A percentile compares a stretch with the other conserved stretches of the same genome.
Evolutionary conservation across 2,329 filamentous ascomycete species (phyloP).

Genomic region (Fusarium sp.): DNA sequence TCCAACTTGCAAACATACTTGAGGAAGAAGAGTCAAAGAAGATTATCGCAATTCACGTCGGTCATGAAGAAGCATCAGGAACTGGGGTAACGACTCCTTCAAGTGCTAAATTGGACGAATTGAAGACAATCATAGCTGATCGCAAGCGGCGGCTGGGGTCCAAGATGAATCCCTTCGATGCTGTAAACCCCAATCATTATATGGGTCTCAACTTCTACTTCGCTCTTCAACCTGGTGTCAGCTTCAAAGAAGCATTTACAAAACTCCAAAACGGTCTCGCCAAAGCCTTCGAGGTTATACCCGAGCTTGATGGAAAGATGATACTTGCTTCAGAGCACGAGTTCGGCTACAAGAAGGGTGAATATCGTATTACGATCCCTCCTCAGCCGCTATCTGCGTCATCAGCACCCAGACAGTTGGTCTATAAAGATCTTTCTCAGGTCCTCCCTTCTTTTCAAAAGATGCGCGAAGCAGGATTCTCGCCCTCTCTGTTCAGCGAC

Average conservation of each 20-base stretch:
- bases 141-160: constrained; percentile 6
- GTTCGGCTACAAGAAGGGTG: constrained; percentile 11
- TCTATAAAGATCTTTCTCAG: constrained; percentile 4
- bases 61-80: fast-evolving
- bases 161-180: constrained; percentile 13
- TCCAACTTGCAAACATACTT: neutral
- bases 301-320: constrained; percentile 14
- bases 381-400: neutral
- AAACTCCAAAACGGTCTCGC: neutral
- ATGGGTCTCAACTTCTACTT: constrained; percentile 24
- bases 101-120: fast-evolving
- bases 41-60: fast-evolving
- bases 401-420: neutral
- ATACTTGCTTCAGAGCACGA: constrained; percentile 14
- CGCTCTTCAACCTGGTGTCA: neutral
- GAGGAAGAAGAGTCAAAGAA: neutral
- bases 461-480: constrained; percentile 6
- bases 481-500: constrained; percentile 7
- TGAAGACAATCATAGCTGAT: neutral
- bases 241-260: neutral
- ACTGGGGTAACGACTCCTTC: too few relatives aligned
- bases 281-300: constrained; percentile 4
- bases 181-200: constrained; percentile 18
- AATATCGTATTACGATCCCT: constrained; percentile 6
- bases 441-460: neutral